Base-by-base conservation (phyloP, 2,329 filamentous ascomycete genomes). In the Cadophora malorum region DNA sequence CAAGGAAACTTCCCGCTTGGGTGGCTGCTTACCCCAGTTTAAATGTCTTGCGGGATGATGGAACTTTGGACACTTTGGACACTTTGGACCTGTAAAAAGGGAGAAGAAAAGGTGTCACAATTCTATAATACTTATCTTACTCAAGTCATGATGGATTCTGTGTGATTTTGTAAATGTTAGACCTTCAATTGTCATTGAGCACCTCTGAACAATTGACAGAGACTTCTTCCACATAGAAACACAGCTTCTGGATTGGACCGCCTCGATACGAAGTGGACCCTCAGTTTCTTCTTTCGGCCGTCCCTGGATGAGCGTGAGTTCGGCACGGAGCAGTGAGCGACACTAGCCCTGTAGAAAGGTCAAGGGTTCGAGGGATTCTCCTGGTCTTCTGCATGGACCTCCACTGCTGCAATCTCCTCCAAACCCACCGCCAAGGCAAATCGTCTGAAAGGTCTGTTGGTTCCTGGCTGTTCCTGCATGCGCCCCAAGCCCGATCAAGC, bases 401-500 rank as follows among this genome's bases (percentile, higher is more conserved):
- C 1, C 4, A 21, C 8, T 4, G 45, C 7, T 33, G 14, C 52
- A 55, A 55, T 55, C 52, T 55, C 52, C 52, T 28, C 28, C 28
- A 19, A 55, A 45, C 8, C 52, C 52, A 33, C 25, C 12, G 52
- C 52, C 52, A 55, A 55, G 52, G 28, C 52, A n/a, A 55, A 33
- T 33, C 52, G 52, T n/a, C 25, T 31, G 52, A 25, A 14, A 38
- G 25, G 5, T 31, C 8, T 31, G 52, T 19, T 55, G 25, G 52
- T 55, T 55, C 45, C 45, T 19, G 28, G 52, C 52, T 19, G 52
- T 55, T 33, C 52, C 52, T 55, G 25, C 52, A 55, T 55, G 52
- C 50, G 16, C 52, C 16, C 23, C 50, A 28, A 53, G 50, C 23
- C 50, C 10, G 1, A 1, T n/a, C 23, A n/a, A 21, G 45, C 41